Conservation (phyloP, 192 early-diverging fungal species). For the Entomortierella chlamydospora region DNA sequence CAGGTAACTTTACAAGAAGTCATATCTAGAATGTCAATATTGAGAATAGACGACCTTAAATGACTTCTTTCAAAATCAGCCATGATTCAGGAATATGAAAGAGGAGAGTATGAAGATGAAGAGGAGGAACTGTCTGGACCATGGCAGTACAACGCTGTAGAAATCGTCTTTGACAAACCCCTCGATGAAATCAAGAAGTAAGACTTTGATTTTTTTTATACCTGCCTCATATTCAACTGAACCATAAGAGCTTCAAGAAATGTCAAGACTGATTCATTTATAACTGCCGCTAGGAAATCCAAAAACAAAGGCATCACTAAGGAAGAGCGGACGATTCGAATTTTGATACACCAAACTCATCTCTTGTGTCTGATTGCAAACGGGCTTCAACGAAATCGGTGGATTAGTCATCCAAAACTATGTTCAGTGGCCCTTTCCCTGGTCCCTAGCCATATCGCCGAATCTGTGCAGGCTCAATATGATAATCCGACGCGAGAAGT, state of each 20-base stretch:
- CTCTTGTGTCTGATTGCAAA: constrained; percentile 66
- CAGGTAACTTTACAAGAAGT: constrained; percentile 30
- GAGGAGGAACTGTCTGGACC: constrained; percentile 52
- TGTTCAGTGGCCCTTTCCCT: constrained; percentile 46
- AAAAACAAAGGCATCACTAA: constrained; percentile 57
- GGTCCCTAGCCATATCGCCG: constrained; percentile 47
- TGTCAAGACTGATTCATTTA: too few relatives aligned
- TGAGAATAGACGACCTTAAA: not conserved
- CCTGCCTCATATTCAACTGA: too few relatives aligned
- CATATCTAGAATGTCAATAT: too few relatives aligned
- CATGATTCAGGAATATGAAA: not conserved
- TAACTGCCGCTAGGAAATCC: constrained; percentile 34
- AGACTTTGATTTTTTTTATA: not conserved
- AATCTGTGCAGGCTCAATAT: constrained; percentile 12
- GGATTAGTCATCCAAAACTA: constrained; percentile 51
- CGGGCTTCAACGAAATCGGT: constrained; percentile 66
- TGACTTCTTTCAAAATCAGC: not conserved
- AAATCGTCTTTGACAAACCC: constrained; percentile 51
- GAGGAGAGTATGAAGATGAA: not conserved
- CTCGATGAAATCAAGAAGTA: constrained; percentile 33
- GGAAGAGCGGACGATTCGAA: constrained; percentile 62
- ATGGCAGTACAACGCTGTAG: constrained; percentile 50
- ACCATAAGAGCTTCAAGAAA: too few relatives aligned
- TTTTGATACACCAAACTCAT: constrained; percentile 71
- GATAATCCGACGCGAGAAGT: constrained; percentile 23